Evolutionary conservation across 768 basidiomycete genomes (phyloP).

Genomic region (Lentinula detonsa): DNA sequence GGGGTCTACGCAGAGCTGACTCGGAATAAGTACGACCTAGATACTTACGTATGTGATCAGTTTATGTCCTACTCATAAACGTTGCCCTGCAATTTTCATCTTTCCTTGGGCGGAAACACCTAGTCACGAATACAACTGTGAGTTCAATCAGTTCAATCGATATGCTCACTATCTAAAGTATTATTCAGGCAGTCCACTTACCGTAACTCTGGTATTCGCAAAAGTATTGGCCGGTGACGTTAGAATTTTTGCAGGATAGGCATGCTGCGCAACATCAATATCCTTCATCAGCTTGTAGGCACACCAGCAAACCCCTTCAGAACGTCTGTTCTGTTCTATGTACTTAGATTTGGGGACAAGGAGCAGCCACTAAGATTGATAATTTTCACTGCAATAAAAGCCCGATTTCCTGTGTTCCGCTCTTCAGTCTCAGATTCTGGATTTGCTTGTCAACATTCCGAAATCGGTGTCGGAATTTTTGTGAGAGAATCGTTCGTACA

Average conservation of each 20-base stretch:
- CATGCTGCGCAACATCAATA: constrained; percentile 61
- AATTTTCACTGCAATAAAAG: constrained; percentile 16
- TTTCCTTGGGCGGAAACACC: constrained; percentile 70
- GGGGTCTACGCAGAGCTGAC: constrained; percentile 64
- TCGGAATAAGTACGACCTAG: too few species aligned
- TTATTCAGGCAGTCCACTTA: constrained; percentile 65
- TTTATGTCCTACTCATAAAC: too few species aligned
- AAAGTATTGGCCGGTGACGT: constrained; percentile 7
- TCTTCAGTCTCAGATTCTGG: too few species aligned
- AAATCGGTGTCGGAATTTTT: background rate
- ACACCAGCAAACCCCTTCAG: constrained; percentile 15
- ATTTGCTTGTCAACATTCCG: too few species aligned
- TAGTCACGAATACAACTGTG: background rate
- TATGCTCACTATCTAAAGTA: constrained; percentile 55
- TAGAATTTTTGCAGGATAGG: background rate
- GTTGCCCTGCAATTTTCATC: constrained; percentile 15
- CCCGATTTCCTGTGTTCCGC: constrained; percentile 26
- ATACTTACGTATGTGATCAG: background rate
- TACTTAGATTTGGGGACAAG: too few species aligned
- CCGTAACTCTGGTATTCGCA: constrained; percentile 36
- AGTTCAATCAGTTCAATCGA: background rate
- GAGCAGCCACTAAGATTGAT: too few species aligned
- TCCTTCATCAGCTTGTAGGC: constrained; percentile 79
- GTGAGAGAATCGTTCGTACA: background rate
- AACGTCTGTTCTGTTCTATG: too few species aligned